Evolutionary conservation across 345 rosid genomes (phyloP).

Genomic region (Corchorus capsularis): DNA sequence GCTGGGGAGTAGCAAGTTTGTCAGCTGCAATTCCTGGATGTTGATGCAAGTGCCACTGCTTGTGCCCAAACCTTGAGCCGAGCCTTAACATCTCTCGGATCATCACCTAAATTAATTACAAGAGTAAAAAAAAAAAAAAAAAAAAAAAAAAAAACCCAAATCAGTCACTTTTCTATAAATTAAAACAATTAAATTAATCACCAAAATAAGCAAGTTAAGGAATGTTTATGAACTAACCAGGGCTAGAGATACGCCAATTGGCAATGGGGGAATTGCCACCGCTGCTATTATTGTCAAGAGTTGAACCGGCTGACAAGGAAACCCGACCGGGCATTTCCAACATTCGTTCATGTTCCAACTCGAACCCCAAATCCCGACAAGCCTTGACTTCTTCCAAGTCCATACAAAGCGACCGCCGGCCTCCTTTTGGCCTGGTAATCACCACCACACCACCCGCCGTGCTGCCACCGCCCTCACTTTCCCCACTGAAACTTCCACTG

Average conservation of each 20-base stretch:
- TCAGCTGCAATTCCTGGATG: slow-evolving; percentile 44
- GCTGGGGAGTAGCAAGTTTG: not conserved
- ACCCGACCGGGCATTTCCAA: slow-evolving; percentile 59
- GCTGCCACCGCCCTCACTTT: slow-evolving; percentile 50
- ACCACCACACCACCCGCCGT: slow-evolving; percentile 61
- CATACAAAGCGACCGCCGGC: slow-evolving; percentile 79
- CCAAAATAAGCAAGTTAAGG: not conserved
- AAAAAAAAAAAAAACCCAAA: not conserved
- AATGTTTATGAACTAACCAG: slow-evolving; percentile 50
- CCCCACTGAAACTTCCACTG: slow-evolving; percentile 52
- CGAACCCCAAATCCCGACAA: slow-evolving; percentile 91
- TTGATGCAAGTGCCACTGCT: slow-evolving; percentile 77
- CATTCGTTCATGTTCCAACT: slow-evolving; percentile 74
- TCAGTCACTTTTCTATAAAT: not conserved
- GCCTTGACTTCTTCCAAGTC: slow-evolving; percentile 87
- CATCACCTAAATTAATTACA: slow-evolving; percentile 59
- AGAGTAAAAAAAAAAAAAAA: not conserved
- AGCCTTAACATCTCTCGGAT: slow-evolving; percentile 91
- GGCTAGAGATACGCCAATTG: slow-evolving; percentile 87
- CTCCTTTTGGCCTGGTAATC: slow-evolving; percentile 84
- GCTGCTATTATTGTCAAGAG: slow-evolving; percentile 58
- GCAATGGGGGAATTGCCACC: slow-evolving; percentile 90
- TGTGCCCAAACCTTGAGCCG: slow-evolving; percentile 97
- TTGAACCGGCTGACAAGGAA: slow-evolving; percentile 54
- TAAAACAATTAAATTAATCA: not conserved